Evolutionary conservation across 2,329 filamentous ascomycete genomes (phyloP), one percentile per base, ranked within the genome.

Genomic region (Pseudocercospora ulei): DNA sequence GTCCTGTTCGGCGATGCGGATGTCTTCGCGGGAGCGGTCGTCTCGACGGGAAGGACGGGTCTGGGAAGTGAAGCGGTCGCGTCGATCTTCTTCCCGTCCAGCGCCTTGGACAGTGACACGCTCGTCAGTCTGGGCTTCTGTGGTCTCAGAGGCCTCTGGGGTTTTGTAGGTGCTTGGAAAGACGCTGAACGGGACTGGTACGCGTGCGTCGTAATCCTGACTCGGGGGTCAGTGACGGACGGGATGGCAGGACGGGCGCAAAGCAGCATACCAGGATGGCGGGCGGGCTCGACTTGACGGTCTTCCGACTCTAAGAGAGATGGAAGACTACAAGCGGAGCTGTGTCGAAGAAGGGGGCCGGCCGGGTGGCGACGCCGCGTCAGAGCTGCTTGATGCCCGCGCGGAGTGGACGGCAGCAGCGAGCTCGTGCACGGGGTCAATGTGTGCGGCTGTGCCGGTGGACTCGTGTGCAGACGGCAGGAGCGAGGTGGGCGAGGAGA

Each of bases 151-250:
- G 66, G 72, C 55, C 53, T 59, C 71, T 70, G 77, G 75, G 74
- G 73, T 79, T 70, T 82, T 78, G 77, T 95, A 96, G 70, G 86
- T 84, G 69, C 86, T 94, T 74, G 88, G 88, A 79, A 96, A 95
- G 82, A 95, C 82, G 83, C 86, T 95, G 80, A 95, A 93, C 72
- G 88, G 88, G 71, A 96, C 90, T 52, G n/a, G n/a, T n/a, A n/a
- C n/a, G n/a, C n/a, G n/a, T n/a, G n/a, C n/a, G n/a, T n/a, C n/a
- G n/a, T n/a, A n/a, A n/a, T n/a, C n/a, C 54, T 57, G 52, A 4
- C 37, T 33, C 12, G 13, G 5, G 11, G 3, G 12, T 44, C 27
- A 42, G 44, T 36, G 4, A 27, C 33, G n/a, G 19, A 23, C 11
- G 41, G 43, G 46, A 51, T 45, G 49, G 48, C 49, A 52, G 47